These are phyloP conservation scores for Starmerella potacharoeniae DNA, from an alignment of 805 yeast genomes.

Conservation along the genomic window DNA sequence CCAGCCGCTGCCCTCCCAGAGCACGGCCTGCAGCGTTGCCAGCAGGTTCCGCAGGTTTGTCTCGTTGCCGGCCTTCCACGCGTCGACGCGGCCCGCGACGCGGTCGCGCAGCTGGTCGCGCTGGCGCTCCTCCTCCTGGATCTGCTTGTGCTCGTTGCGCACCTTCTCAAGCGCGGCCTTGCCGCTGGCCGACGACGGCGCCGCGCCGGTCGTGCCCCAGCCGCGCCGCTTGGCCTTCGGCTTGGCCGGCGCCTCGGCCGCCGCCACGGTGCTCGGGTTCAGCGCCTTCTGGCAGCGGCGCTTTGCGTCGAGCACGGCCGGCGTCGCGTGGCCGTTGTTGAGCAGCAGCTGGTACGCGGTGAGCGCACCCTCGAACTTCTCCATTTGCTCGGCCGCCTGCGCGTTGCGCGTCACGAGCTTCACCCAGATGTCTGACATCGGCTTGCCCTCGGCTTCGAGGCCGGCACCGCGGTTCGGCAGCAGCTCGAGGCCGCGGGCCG, in stretches of 20 bases:
- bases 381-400: constrained; percentile 73
- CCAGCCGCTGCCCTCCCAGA: constrained; percentile 63
- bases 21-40: constrained; percentile 51
- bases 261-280: constrained; percentile 39
- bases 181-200: constrained; percentile 27
- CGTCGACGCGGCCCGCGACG: constrained; percentile 42
- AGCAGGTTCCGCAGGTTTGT: constrained; percentile 70
- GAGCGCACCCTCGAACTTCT: constrained; percentile 55
- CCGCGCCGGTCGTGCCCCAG: constrained; percentile 21
- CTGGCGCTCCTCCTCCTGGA: constrained; percentile 43
- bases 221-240: constrained; percentile 18
- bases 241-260: constrained; percentile 18
- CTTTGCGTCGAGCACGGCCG: constrained; percentile 63
- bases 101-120: constrained; percentile 51
- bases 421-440: constrained; percentile 57
- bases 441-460: constrained; percentile 38
- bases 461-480: constrained; percentile 24
- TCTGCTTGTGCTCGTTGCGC: constrained; percentile 36
- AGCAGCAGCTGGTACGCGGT: constrained; percentile 50
- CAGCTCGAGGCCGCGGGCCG: constrained; percentile 39
- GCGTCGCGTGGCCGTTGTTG: constrained; percentile 54
- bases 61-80: constrained; percentile 68
- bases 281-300: constrained; percentile 61
- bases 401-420: constrained; percentile 64
- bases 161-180: constrained; percentile 43